phyloP scores from a whole-genome alignment of 73 alveolate species.

The Paramecium biaurelia region DNA sequence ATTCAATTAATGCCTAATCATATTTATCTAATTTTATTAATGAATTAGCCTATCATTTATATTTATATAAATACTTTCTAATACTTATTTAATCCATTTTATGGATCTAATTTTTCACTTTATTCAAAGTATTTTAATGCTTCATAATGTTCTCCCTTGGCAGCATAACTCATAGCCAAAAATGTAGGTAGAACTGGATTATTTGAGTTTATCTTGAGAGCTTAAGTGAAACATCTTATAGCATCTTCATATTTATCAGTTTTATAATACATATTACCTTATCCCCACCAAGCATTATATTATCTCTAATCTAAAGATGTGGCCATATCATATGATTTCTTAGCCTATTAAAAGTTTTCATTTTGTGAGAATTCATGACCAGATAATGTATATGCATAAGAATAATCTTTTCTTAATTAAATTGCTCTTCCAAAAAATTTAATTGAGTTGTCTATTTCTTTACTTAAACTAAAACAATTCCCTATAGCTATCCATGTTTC shows the following conservation, averaged over 20 bases:
- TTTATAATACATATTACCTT: slow-evolving; percentile 91
- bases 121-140: slow-evolving; percentile 84
- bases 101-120: slow-evolving; percentile 84
- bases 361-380: slow-evolving; percentile 95
- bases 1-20: slow-evolving; percentile 87
- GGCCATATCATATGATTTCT: slow-evolving; percentile 86
- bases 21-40: slow-evolving; percentile 76
- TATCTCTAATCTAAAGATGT: slow-evolving; percentile 87
- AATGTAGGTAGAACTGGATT: slow-evolving; percentile 90
- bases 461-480: slow-evolving; percentile 89
- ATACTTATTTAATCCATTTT: slow-evolving; percentile 85
- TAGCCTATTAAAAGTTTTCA: slow-evolving; percentile 90
- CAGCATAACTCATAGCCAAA: slow-evolving; percentile 90
- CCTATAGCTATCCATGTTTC: slow-evolving; percentile 98
- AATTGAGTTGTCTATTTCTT: slow-evolving; percentile 94
- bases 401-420: slow-evolving; percentile 82
- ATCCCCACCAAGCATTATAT: slow-evolving; percentile 99
- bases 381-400: slow-evolving; percentile 91
- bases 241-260: slow-evolving; percentile 94
- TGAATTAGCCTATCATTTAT: slow-evolving; percentile 78
- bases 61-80: slow-evolving; percentile 66
- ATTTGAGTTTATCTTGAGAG: slow-evolving; percentile 81
- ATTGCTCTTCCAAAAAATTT: slow-evolving; percentile 94
- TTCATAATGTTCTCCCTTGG: slow-evolving; percentile 75
- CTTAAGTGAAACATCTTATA: slow-evolving; percentile 76